Conservation (phyloP, 2,329 filamentous ascomycete species). For the Paracoccidioides lutzii region DNA sequence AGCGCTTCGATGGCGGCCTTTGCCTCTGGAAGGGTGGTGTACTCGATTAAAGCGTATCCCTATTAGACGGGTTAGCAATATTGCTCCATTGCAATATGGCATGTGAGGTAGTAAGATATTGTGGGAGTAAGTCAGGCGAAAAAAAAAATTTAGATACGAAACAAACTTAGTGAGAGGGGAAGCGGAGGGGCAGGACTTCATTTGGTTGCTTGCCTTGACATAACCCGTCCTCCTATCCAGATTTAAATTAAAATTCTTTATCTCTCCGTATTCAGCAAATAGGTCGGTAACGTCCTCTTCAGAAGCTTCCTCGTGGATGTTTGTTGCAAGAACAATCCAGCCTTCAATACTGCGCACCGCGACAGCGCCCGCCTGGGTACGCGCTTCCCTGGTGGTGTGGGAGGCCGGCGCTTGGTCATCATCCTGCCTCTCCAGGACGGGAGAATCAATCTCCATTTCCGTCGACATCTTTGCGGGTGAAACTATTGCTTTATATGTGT, state of each 20-base stretch:
- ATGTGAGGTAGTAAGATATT: background rate
- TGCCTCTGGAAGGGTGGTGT: constrained; percentile 51
- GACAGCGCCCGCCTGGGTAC: constrained; percentile 34
- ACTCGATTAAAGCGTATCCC: constrained; percentile 57
- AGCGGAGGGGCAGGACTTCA: background rate
- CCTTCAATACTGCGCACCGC: constrained; percentile 56
- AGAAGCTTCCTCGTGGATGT: constrained; percentile 55
- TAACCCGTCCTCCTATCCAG: constrained; percentile 54
- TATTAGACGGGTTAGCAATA: constrained; percentile 18
- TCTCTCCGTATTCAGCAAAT: constrained; percentile 54
- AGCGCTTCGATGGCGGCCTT: constrained; percentile 49
- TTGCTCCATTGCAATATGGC: background rate
- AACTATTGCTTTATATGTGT: background rate
- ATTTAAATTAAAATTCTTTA: constrained; percentile 56
- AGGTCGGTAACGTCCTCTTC: constrained; percentile 54
- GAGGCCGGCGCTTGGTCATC: constrained; percentile 19
- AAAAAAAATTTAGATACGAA: too few relatives aligned
- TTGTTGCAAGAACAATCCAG: constrained; percentile 58
- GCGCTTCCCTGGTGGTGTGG: constrained; percentile 26
- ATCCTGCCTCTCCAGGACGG: constrained; percentile 21
- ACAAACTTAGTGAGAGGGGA: background rate
- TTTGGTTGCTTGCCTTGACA: constrained; percentile 43
- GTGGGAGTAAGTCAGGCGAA: background rate
- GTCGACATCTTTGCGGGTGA: constrained; percentile 23
- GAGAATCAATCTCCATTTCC: constrained; percentile 36